Evolutionary conservation across 108 stramenopile species (phyloP), one percentile per base, ranked within the genome.

Genomic region (Cyclotella kingstonii): DNA sequence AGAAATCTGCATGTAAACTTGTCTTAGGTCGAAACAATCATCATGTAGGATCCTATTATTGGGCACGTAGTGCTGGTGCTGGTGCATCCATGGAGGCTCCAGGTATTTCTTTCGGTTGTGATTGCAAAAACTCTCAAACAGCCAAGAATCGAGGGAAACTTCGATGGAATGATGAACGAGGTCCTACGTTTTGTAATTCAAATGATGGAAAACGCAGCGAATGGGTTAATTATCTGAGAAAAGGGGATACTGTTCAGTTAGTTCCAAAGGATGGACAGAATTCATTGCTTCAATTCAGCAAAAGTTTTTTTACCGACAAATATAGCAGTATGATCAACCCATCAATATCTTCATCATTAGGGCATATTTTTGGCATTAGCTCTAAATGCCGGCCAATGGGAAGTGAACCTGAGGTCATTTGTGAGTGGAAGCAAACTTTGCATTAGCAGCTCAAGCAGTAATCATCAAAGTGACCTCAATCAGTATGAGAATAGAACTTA

Each of bases 121-220:
- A 19, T 27, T 15, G 27, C 0, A 48, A 43, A 19, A 35, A 44
- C 30, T 14, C 19, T 11, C 0, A 39, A 47, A 26, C 26, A 26
- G 0, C 11, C 8, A 14, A 8, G 29, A 48, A 45, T 23, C 31
- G 21, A 7, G 69, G 77, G 22, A 36, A 70, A 22, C 36, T 78
- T 9, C 60, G 77, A 31, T 78, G 81, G 81, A 36, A 59, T 25
- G 54, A 56, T 41, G 56, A 70, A 5, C 59, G 40, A 11, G 81
- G 78, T 29, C 64, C 74, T 0, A 59, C 21, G n/a, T 73, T 46
- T 28, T 74, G 77, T 35, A 89, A 89, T 71, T 83, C 83, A 5
- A 89, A 89, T 53, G 84, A 89, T 66, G 88, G 88, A 12, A 89
- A 89, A 63, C 54, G 85, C 21, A 70, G 66, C 26, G 88, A 89